These are phyloP conservation scores for Chrysanthemum seticuspe DNA, from an alignment of 129 eudicot genomes.

Conservation along the genomic window DNA sequence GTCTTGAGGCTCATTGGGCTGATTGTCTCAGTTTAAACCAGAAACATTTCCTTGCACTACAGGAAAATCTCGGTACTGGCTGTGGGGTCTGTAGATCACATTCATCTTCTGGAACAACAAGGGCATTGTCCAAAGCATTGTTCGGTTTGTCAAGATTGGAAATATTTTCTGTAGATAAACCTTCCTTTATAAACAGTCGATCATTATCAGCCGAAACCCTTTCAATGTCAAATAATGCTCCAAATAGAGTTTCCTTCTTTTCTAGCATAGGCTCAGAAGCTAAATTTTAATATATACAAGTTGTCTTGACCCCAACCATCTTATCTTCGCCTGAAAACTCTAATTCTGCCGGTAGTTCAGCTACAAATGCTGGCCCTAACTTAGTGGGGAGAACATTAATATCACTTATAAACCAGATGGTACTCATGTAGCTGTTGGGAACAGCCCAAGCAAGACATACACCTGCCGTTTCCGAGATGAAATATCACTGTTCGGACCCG, in stretches of 20 bases:
- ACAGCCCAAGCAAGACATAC: too few species aligned
- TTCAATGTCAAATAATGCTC: background rate
- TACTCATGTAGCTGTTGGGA: too few species aligned
- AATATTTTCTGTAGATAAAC: conserved; percentile 20
- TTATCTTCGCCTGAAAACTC: too few species aligned
- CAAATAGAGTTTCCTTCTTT: conserved; percentile 19
- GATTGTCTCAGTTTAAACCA: background rate
- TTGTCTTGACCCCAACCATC: too few species aligned
- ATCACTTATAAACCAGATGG: too few species aligned
- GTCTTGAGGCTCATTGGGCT: conserved; percentile 32
- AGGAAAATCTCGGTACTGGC: conserved; percentile 20
- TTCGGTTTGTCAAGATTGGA: background rate
- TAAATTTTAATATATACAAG: too few species aligned
- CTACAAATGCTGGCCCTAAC: too few species aligned
- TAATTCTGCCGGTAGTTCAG: too few species aligned
- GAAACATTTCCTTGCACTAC: conserved; percentile 18
- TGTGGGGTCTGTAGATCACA: conserved; percentile 6
- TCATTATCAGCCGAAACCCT: conserved; percentile 1
- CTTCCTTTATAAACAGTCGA: conserved; percentile 5
- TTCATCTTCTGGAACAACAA: conserved; percentile 24
- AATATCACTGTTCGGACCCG: too few species aligned
- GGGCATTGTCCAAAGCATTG: conserved; percentile 11
- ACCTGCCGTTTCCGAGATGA: too few species aligned
- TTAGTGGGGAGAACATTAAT: too few species aligned
- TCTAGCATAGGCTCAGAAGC: too few species aligned